Conservation (phyloP, 2,329 filamentous ascomycete species). For the Talaromyces sp. region DNA sequence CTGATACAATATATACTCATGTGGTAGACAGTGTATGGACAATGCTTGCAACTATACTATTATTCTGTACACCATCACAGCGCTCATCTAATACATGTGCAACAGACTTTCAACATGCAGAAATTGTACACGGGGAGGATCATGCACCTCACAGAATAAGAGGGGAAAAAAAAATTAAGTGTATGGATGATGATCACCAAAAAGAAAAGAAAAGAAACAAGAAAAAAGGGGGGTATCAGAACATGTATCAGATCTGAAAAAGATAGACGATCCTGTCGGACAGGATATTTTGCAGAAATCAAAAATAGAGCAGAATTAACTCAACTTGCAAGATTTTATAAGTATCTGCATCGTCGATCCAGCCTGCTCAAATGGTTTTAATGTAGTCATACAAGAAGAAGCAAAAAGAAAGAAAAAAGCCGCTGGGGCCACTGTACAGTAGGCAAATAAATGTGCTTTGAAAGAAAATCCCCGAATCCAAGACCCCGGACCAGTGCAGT, state of each 20-base stretch:
- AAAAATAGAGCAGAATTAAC: background rate
- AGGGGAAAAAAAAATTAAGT: too few relatives aligned
- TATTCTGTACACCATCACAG: too few relatives aligned
- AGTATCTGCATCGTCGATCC: background rate
- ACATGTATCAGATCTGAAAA: slow-evolving; percentile 1
- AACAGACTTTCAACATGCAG: too few relatives aligned
- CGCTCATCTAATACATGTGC: too few relatives aligned
- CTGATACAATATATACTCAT: too few relatives aligned
- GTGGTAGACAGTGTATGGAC: too few relatives aligned
- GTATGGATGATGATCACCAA: background rate
- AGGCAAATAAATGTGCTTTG: background rate
- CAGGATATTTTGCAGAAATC: background rate
- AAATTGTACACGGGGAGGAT: too few relatives aligned
- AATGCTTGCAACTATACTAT: too few relatives aligned
- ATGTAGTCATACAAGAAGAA: background rate
- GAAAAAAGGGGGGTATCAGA: slow-evolving; percentile 4
- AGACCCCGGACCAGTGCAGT: background rate
- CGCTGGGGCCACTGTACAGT: background rate
- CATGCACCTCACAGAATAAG: too few relatives aligned
- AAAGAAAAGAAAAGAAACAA: background rate
- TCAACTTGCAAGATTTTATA: background rate
- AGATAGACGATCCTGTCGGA: background rate
- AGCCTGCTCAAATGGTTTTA: background rate
- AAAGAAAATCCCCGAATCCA: background rate
- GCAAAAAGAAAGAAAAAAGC: background rate